These are phyloP conservation scores for Corchorus olitorius DNA, from an alignment of 345 rosid species.

Conservation along the genomic window DNA sequence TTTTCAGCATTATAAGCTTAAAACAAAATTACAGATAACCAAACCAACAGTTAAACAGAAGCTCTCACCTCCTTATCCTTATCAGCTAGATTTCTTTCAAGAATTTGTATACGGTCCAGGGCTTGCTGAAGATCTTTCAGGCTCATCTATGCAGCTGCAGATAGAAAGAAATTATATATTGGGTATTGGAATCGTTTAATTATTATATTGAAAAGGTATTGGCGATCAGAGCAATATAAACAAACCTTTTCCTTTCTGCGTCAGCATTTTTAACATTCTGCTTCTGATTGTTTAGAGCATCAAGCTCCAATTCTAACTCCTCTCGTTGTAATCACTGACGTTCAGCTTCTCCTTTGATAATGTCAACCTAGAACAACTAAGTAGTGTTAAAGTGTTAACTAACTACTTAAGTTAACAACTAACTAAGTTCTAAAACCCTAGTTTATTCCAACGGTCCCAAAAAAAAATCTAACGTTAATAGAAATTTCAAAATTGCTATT, in stretches of 20 bases:
- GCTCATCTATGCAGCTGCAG: conserved; percentile 67
- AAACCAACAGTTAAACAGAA: conserved; percentile 6
- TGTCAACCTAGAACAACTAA: conserved; percentile 60
- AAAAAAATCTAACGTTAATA: too few species aligned
- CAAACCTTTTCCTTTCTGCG: conserved; percentile 68
- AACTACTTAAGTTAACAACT: too few species aligned
- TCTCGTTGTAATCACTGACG: conserved; percentile 83
- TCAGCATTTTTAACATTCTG: conserved; percentile 63
- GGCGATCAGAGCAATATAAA: neutral
- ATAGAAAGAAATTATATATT: conserved; percentile 21
- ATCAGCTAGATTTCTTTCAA: conserved; percentile 52
- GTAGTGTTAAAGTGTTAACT: too few species aligned
- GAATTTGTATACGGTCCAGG: conserved; percentile 47
- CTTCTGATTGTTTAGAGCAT: conserved; percentile 65
- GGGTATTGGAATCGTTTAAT: conserved; percentile 1
- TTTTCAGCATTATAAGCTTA: conserved; percentile 10
- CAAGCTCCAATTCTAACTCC: conserved; percentile 88
- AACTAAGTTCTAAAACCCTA: too few species aligned
- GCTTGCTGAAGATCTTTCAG: conserved; percentile 59
- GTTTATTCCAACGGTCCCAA: too few species aligned
- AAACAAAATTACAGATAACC: neutral
- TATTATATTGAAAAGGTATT: conserved; percentile 6
- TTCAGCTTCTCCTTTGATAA: conserved; percentile 92
- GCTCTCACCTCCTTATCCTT: conserved; percentile 68
- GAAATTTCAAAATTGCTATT: too few species aligned